Conservation (phyloP, 2,329 filamentous ascomycete genomes). For the Macrophomina phaseolina region DNA sequence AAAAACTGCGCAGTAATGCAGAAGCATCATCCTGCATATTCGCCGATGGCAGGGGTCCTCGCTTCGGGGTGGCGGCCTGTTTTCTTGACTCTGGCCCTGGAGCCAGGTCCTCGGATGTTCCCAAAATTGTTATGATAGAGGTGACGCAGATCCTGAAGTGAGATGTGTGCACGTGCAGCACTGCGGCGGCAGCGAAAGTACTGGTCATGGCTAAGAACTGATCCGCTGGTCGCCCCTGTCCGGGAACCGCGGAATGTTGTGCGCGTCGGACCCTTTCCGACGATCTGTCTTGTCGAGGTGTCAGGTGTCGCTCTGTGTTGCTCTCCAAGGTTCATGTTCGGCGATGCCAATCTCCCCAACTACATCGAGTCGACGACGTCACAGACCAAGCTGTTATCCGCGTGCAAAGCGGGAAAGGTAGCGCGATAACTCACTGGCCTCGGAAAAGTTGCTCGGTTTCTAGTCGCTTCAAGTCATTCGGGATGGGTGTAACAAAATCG, state of each 20-base stretch:
- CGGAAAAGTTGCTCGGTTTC: background rate
- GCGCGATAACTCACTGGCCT: background rate
- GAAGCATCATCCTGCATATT: no score
- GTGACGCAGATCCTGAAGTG: no score
- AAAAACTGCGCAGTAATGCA: no score
- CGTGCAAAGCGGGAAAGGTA: background rate
- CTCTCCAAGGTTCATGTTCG: constrained; percentile 2
- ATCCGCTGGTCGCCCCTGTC: background rate
- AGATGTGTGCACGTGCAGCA: no score
- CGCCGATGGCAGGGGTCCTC: background rate
- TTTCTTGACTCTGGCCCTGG: background rate
- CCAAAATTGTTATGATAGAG: no score
- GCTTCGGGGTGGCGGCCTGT: background rate
- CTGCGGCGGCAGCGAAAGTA: no score
- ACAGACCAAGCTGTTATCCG: constrained; percentile 18
- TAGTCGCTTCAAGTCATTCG: background rate
- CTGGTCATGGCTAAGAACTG: background rate
- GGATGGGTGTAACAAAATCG: background rate
- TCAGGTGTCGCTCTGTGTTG: background rate
- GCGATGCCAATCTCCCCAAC: background rate
- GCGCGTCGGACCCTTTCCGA: background rate
- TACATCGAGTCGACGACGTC: constrained; percentile 2
- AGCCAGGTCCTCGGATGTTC: background rate
- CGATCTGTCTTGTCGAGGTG: background rate
- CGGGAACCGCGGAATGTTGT: background rate